Base-by-base conservation (phyloP, 192 early-diverging fungal genomes). In the Podila horticola region DNA sequence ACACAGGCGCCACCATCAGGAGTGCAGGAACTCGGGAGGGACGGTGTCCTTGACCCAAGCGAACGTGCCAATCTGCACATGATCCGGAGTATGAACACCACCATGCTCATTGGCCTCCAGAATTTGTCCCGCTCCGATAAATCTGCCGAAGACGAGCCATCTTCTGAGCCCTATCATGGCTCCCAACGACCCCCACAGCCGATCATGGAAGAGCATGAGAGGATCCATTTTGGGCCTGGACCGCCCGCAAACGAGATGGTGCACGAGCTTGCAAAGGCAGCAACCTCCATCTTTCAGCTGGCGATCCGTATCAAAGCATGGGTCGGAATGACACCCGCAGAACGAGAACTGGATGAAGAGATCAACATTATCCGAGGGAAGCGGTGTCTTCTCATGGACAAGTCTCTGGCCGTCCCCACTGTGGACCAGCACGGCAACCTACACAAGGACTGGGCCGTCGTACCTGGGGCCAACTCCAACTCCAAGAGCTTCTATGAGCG, bases 31-130 rank as follows among this genome's bases (percentile, higher is more conserved):
- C 31, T 36, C 13, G 22, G 29, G 10, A 60, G 17, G 11, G 30
- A 17, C 48, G 17, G 29, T 6, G 4, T 49, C 20, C 49, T 79
- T 36, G 70, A 67, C 29, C 65, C 69, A 0, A 50, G 68, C 7
- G 71, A 72, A 51, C 64, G 64, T 17, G 66, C 66, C 4, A 79
- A 72, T 31, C 30, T 79, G 41, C 76, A 79, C 57, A 79, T 36
- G 60, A 79, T 79, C n/a, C 69, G 76, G 0, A 62, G 41, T n/a
- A 79, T 79, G 70, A 79, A 79, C 33, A 79, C 70, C 1, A 72
- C 66, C 13, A 79, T 79, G 76, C 61, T 79, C 19, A 72, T 79
- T 58, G 76, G 76, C 0, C 60, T 79, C 9, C 76, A 67, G 50
- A 33, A 71, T 41, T 22, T 50, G 17, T 10, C 52, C 17, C n/a